Conservation (phyloP, 208 protist species). For the Acanthamoeba sp. region DNA sequence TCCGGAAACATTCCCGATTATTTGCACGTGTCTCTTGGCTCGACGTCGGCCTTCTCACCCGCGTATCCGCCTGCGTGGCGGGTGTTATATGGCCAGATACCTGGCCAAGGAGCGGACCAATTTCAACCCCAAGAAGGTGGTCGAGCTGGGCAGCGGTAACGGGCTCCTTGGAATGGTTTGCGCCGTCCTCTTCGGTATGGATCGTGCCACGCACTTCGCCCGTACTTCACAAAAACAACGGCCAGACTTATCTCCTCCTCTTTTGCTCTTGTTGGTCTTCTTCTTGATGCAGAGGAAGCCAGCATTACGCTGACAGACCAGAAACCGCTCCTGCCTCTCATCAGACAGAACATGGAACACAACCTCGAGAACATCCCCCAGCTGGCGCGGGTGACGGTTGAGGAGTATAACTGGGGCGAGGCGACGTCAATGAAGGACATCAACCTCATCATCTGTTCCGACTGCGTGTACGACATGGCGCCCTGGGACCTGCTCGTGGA, state of each 20-base stretch:
- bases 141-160: constrained; percentile 54
- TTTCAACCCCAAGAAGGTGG: constrained; percentile 30
- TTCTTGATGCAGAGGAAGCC: constrained; percentile 20
- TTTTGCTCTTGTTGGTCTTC: neutral
- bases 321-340: constrained; percentile 49
- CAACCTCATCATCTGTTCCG: constrained; percentile 57
- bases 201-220: too few relatives aligned
- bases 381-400: neutral
- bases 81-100: neutral
- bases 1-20: neutral
- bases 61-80: neutral
- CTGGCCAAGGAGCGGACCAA: constrained; percentile 21
- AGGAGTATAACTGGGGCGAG: constrained; percentile 70
- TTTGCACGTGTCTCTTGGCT: constrained; percentile 17
- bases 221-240: neutral
- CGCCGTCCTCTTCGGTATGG: constrained; percentile 61
- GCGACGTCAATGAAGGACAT: constrained; percentile 33
- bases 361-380: constrained; percentile 38
- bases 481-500: constrained; percentile 57
- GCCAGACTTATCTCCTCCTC: too few relatives aligned
- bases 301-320: constrained; percentile 56
- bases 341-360: constrained; percentile 59
- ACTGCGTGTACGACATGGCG: constrained; percentile 71
- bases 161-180: constrained; percentile 65
- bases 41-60: too few relatives aligned